Evolutionary conservation across 768 basidiomycete genomes (phyloP).

Genomic region (Tulasnella sp.): DNA sequence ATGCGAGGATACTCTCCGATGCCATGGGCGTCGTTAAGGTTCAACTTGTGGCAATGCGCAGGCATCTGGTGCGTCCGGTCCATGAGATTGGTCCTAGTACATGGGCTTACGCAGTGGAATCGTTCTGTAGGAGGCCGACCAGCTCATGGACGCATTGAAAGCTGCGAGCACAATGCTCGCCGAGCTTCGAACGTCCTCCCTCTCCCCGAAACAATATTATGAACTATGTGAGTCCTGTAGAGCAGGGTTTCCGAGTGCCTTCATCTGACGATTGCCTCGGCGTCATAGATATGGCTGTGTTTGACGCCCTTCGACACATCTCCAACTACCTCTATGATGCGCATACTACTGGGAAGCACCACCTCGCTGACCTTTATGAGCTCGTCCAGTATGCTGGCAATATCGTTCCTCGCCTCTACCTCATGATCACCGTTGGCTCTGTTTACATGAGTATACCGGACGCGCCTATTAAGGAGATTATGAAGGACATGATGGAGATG

Average conservation of each 20-base stretch:
- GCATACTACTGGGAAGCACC: conserved; percentile 82
- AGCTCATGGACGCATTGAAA: conserved; percentile 98
- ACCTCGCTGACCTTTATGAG: conserved; percentile 96
- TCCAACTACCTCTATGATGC: conserved; percentile 96
- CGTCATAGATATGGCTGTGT: conserved; percentile 89
- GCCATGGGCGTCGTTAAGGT: conserved; percentile 16
- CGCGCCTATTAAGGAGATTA: conserved; percentile 96
- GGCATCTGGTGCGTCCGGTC: conserved; percentile 4
- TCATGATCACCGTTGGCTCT: conserved; percentile 99
- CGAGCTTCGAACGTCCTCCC: conserved; percentile 83
- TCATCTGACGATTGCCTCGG: conserved; percentile 3
- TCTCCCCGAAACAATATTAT: conserved; percentile 96
- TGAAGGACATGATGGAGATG: conserved; percentile 99
- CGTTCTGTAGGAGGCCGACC: conserved; percentile 69
- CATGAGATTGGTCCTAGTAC: background rate
- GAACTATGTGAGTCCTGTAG: conserved; percentile 74
- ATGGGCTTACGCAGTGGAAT: background rate
- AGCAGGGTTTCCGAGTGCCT: background rate
- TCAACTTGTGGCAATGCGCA: conserved; percentile 15
- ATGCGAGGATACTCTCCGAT: conserved; percentile 8
- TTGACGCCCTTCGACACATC: conserved; percentile 89
- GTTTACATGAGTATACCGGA: conserved; percentile 99
- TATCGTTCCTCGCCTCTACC: conserved; percentile 85
- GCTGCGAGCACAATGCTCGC: conserved; percentile 95
- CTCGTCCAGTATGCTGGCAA: conserved; percentile 99